A percentile compares a stretch with the other conserved stretches of the same genome.
Conservation (phyloP, 164 flowering plant genomes). For the Macadamia tetraphylla region DNA sequence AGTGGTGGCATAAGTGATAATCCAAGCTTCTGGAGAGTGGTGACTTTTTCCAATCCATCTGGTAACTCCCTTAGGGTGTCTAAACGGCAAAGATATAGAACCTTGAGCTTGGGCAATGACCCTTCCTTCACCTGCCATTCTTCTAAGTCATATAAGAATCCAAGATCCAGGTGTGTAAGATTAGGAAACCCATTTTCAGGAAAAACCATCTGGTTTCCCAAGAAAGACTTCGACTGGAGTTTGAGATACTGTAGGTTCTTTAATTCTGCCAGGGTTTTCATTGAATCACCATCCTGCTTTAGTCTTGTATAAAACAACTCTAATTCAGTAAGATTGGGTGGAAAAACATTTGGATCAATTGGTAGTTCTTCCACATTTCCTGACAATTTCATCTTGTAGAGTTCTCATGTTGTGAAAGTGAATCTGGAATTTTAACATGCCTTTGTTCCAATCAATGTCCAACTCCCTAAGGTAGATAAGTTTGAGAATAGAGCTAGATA, state of each 20-base stretch:
- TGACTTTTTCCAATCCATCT: constrained; percentile 4
- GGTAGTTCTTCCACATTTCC: background rate
- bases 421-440: too few relatives aligned
- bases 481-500: too few relatives aligned
- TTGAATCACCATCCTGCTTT: too few relatives aligned
- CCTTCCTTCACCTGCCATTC: constrained; percentile 6
- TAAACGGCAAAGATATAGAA: background rate
- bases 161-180: background rate
- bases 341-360: background rate
- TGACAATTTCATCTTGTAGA: background rate
- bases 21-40: background rate
- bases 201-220: background rate
- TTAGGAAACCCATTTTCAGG: background rate
- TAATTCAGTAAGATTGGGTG: background rate
- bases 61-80: background rate
- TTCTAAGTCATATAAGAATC: background rate
- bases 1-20: background rate
- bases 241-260: background rate
- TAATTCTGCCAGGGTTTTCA: too few relatives aligned
- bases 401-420: too few relatives aligned
- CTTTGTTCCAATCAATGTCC: background rate
- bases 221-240: background rate
- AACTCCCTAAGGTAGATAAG: background rate
- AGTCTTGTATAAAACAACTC: too few relatives aligned
- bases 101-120: background rate